Evolutionary conservation across 2,329 filamentous ascomycete genomes (phyloP).

Genomic region (Botryotinia calthae): DNA sequence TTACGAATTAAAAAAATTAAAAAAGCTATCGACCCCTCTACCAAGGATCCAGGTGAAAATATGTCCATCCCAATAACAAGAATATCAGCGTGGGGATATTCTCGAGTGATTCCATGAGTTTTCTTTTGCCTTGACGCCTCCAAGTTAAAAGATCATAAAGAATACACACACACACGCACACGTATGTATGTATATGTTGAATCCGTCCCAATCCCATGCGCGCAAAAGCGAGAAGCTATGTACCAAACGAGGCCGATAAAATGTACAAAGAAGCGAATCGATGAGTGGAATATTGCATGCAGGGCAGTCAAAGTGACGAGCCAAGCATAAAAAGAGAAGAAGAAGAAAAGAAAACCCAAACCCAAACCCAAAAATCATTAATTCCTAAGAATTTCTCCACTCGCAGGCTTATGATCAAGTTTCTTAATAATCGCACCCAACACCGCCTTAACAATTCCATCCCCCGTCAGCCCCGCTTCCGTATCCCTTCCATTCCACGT

Average conservation of each 20-base stretch:
- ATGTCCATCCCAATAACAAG: not conserved
- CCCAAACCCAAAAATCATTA: not conserved
- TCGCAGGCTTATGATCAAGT: constrained; percentile 51
- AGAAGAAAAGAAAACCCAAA: not conserved
- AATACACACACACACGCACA: too few species aligned
- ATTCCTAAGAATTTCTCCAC: constrained; percentile 24
- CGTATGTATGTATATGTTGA: not conserved
- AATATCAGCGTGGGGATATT: not conserved
- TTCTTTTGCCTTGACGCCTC: not conserved
- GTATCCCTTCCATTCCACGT: constrained; percentile 57
- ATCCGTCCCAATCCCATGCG: not conserved
- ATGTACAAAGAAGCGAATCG: not conserved
- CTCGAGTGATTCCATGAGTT: not conserved
- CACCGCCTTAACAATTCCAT: constrained; percentile 77
- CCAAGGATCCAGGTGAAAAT: not conserved
- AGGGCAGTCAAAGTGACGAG: not conserved
- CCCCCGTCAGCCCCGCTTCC: constrained; percentile 54
- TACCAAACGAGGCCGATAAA: not conserved
- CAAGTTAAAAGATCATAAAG: not conserved
- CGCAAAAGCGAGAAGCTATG: not conserved
- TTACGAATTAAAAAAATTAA: not conserved
- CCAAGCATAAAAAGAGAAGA: too few species aligned
- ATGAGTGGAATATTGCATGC: not conserved
- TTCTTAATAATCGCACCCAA: constrained; percentile 71
- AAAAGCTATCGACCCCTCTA: not conserved